These are phyloP conservation scores for Aspergillus candidus DNA, from an alignment of 2,329 filamentous ascomycete species.

Conservation along the genomic window DNA sequence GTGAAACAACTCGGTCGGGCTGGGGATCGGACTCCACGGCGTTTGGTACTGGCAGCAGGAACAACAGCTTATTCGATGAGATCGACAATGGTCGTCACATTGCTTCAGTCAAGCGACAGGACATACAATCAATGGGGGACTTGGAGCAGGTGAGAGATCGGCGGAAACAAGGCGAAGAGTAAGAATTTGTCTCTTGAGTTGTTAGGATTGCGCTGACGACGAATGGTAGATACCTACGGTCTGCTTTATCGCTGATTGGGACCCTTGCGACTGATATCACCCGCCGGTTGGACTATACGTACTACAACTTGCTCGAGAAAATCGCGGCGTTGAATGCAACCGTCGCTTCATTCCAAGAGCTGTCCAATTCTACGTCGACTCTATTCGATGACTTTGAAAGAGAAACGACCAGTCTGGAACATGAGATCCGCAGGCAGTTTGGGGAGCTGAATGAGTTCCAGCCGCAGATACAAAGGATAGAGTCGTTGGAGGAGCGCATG, in stretches of 20 bases:
- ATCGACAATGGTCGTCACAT: slow-evolving; percentile 22
- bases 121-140: slow-evolving; percentile 30
- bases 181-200: slow-evolving; percentile 44
- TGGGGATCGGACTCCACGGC: slow-evolving; percentile 31
- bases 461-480: slow-evolving; percentile 32
- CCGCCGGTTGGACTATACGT: slow-evolving; percentile 43
- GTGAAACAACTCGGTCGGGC: slow-evolving; percentile 27
- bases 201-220: slow-evolving; percentile 3
- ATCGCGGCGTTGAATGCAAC: slow-evolving; percentile 36
- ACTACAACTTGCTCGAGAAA: slow-evolving; percentile 44
- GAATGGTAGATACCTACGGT: slow-evolving; percentile 24
- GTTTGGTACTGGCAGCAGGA: slow-evolving; percentile 20
- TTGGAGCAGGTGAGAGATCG: slow-evolving; percentile 43
- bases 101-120: slow-evolving; percentile 23
- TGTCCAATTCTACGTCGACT: slow-evolving; percentile 31
- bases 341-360: slow-evolving; percentile 37
- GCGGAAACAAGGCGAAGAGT: slow-evolving; percentile 74
- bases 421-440: slow-evolving; percentile 34
- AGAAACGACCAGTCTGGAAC: slow-evolving; percentile 30
- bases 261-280: slow-evolving; percentile 39
- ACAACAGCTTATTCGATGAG: slow-evolving; percentile 24
- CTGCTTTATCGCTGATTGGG: slow-evolving; percentile 31
- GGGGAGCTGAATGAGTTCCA: slow-evolving; percentile 34
- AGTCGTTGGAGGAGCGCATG: slow-evolving; percentile 36
- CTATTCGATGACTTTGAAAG: slow-evolving; percentile 36